Conservation (phyloP, 2,329 filamentous ascomycete species). For the Emergomyces orientalis region DNA sequence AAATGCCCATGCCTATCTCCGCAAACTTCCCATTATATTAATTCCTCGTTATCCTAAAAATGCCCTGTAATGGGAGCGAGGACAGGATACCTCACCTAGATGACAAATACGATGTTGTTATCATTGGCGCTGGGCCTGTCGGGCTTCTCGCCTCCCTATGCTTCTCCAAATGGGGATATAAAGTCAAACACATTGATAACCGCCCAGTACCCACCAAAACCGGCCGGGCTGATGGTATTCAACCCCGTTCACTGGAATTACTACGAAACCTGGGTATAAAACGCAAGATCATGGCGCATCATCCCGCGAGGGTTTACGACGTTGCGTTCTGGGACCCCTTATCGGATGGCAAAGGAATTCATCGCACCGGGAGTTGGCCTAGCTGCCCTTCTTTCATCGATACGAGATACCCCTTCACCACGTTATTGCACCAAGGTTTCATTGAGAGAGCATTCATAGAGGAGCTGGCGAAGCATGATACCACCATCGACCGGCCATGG, state of each 20-base stretch:
- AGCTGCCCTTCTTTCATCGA: slow-evolving; percentile 77
- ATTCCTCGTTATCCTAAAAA: neutral
- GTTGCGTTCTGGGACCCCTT: slow-evolving; percentile 57
- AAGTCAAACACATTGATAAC: slow-evolving; percentile 67
- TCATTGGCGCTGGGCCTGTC: slow-evolving; percentile 81
- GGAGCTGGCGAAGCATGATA: slow-evolving; percentile 52
- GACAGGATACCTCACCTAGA: slow-evolving; percentile 7
- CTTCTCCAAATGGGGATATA: slow-evolving; percentile 86
- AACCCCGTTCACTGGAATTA: slow-evolving; percentile 37
- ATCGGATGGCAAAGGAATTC: slow-evolving; percentile 45
- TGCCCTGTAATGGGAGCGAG: neutral
- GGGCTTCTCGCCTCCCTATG: slow-evolving; percentile 81
- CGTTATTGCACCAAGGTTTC: slow-evolving; percentile 60
- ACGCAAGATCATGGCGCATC: slow-evolving; percentile 38
- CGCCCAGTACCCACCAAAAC: slow-evolving; percentile 33
- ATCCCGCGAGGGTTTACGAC: slow-evolving; percentile 70
- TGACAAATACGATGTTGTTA: slow-evolving; percentile 60
- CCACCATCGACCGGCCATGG: slow-evolving; percentile 50
- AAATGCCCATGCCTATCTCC: neutral
- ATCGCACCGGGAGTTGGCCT: slow-evolving; percentile 62
- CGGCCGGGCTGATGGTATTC: slow-evolving; percentile 38
- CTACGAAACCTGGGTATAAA: slow-evolving; percentile 35
- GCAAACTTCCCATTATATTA: neutral
- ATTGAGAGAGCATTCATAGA: slow-evolving; percentile 65
- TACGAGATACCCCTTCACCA: slow-evolving; percentile 58